These are phyloP conservation scores for Phoma sp. DNA, from an alignment of 2,329 filamentous ascomycete species.

Conservation along the genomic window DNA sequence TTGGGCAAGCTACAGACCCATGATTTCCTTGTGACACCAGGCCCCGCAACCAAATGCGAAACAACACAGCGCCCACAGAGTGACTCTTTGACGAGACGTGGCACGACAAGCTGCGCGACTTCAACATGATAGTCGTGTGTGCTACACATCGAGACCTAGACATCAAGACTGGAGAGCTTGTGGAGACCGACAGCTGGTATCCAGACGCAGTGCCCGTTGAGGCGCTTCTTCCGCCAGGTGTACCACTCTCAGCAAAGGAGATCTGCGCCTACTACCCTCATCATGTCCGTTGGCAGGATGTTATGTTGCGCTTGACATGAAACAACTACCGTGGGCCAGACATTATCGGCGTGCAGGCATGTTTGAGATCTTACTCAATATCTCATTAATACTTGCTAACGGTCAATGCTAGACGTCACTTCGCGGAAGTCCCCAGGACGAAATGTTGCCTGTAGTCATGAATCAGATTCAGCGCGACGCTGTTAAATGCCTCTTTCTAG, in stretches of 20 bases:
- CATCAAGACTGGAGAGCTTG: background rate
- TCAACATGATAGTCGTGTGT: background rate
- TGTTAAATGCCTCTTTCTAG: conserved; percentile 13
- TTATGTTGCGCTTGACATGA: conserved; percentile 32
- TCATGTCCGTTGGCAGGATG: conserved; percentile 30
- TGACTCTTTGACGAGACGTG: background rate
- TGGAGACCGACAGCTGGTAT: conserved; percentile 26
- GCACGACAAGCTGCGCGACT: background rate
- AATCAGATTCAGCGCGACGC: conserved; percentile 25
- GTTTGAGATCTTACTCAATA: background rate
- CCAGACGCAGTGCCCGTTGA: conserved; percentile 25
- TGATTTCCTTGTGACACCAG: no score
- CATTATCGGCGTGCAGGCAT: conserved; percentile 31
- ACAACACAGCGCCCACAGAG: background rate
- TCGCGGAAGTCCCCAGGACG: conserved; percentile 12
- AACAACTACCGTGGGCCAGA: conserved; percentile 32
- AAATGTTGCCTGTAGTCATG: conserved; percentile 15
- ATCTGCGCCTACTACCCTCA: conserved; percentile 39
- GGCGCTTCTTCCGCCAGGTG: conserved; percentile 35
- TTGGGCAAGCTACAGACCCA: no score
- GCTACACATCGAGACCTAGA: background rate
- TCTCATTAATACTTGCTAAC: background rate
- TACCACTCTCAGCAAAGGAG: conserved; percentile 36
- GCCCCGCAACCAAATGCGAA: no score
- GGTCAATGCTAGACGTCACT: conserved; percentile 7